Base-by-base conservation (phyloP, 768 basidiomycete genomes). In the Phanerodontia chrysosporium region DNA sequence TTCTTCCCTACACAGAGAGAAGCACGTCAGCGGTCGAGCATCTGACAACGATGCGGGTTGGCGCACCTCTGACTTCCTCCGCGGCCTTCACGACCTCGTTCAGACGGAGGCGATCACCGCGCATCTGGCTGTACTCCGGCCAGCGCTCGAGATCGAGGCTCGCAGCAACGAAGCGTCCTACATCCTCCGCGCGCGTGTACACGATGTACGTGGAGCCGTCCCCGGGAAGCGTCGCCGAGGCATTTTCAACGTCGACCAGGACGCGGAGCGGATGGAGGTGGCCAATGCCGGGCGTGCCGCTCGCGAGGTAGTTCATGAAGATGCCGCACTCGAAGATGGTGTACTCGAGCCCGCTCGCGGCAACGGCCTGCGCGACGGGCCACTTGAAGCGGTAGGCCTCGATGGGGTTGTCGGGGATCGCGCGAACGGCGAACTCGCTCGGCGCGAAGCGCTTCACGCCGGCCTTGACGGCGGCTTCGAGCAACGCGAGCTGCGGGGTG, bases 281-380 rank as follows among this genome's bases (percentile, higher is more conserved):
- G 10, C 49, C 48, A 1, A 51, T 21, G 21, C 57, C 57, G 21
- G 29, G 9, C 10, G 57, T 58, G 24, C 48, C 46, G 49, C 28
- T 49, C 12, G 57, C 57, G 32, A 58, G 36, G 49, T 58, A 58
- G 42, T 58, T 58, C 57, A 58, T 58, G 57, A 58, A 58, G 57
- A 58, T 32, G 7, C 57, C 57, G 49, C 22, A 18, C 24, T 49
- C 30, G 49, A 51, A 58, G 32, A 58, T 14, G 4, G 57, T 58
- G 36, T 49, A 58, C 35, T 58, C 57, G n/a, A 58, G 57, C 4
- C 49, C 57, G 49, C 57, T 58, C 32, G 6, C 25, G 29, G 18
- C 13, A 1, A 39, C 57, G 5, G 57, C 57, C 35, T 58, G 48
- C 21, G 14, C 30, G 22, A 58, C 48, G 8, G 48, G 22, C 32